Conservation (phyloP, 768 basidiomycete species). For the Cyathus striatus region DNA sequence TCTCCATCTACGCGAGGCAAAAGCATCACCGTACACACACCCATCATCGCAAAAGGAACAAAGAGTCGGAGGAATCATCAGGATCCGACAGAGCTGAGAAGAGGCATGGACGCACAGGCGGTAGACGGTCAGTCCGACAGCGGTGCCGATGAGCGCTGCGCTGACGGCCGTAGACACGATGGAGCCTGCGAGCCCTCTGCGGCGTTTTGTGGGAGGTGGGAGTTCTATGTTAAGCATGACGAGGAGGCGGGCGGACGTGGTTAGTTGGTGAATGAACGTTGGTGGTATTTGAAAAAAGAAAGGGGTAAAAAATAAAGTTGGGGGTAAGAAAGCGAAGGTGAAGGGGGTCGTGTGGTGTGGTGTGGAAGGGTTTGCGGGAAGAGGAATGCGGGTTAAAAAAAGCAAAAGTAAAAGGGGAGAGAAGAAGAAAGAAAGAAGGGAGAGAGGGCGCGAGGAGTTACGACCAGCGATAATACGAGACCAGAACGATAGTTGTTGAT, state of each 20-base stretch:
- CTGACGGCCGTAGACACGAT: slow-evolving; percentile 81
- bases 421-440: slow-evolving; percentile 7
- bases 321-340: slow-evolving; percentile 4
- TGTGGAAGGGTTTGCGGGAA: too few species aligned
- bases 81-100: background rate
- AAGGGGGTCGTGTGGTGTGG: slow-evolving; percentile 9
- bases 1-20: slow-evolving; percentile 53
- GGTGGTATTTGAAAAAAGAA: slow-evolving; percentile 7
- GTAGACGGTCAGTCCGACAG: slow-evolving; percentile 84
- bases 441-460: too few species aligned
- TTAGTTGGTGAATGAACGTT: slow-evolving; percentile 9
- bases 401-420: slow-evolving; percentile 5
- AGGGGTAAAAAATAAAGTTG: slow-evolving; percentile 5
- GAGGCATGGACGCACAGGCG: slow-evolving; percentile 60
- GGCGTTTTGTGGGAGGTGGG: slow-evolving; percentile 72
- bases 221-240: slow-evolving; percentile 60
- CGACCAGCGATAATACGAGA: too few species aligned
- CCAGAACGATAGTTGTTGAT: too few species aligned
- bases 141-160: slow-evolving; percentile 82
- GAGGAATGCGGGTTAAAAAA: too few species aligned
- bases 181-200: slow-evolving; percentile 75
- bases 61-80: background rate
- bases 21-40: too few species aligned
- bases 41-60: too few species aligned
- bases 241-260: slow-evolving; percentile 30